These are phyloP conservation scores for Hymenoscyphus fraxineus DNA, from an alignment of 2,329 filamentous ascomycete genomes.

Conservation along the genomic window DNA sequence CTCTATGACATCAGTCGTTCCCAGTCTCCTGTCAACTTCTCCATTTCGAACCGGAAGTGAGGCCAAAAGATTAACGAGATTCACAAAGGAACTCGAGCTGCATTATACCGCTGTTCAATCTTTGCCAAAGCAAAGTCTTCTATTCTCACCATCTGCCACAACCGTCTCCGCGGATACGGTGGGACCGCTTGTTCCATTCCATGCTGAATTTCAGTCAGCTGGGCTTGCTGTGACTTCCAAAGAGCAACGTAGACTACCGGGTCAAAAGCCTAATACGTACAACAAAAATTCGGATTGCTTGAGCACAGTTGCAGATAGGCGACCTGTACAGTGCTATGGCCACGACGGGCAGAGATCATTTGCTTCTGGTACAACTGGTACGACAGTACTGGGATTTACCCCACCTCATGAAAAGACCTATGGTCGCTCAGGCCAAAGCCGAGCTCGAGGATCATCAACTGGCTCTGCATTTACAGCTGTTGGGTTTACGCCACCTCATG, in stretches of 20 bases:
- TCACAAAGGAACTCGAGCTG: constrained; percentile 41
- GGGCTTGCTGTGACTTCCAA: constrained; percentile 55
- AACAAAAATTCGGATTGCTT: constrained; percentile 17
- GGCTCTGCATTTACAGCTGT: constrained; percentile 10
- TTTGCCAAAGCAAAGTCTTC: constrained; percentile 37
- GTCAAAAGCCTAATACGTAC: constrained; percentile 14
- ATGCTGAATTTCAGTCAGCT: constrained; percentile 49
- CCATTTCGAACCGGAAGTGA: constrained; percentile 44
- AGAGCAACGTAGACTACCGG: constrained; percentile 37
- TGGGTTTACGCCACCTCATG: constrained; percentile 20
- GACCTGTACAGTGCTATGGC: not conserved
- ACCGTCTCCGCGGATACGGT: constrained; percentile 46
- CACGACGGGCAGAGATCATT: constrained; percentile 15
- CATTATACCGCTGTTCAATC: constrained; percentile 40
- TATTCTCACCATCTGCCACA: constrained; percentile 27
- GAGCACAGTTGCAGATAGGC: not conserved
- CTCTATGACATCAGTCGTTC: constrained; percentile 21
- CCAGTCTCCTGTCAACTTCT: constrained; percentile 20
- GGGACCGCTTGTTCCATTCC: constrained; percentile 50
- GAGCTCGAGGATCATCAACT: not conserved
- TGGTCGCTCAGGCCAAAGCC: not conserved
- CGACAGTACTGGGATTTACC: constrained; percentile 25
- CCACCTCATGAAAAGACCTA: constrained; percentile 9
- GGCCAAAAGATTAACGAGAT: constrained; percentile 40
- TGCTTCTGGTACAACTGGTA: constrained; percentile 24